Base-by-base conservation (phyloP, 2,329 filamentous ascomycete genomes). In the Aurifilum marmelostoma region DNA sequence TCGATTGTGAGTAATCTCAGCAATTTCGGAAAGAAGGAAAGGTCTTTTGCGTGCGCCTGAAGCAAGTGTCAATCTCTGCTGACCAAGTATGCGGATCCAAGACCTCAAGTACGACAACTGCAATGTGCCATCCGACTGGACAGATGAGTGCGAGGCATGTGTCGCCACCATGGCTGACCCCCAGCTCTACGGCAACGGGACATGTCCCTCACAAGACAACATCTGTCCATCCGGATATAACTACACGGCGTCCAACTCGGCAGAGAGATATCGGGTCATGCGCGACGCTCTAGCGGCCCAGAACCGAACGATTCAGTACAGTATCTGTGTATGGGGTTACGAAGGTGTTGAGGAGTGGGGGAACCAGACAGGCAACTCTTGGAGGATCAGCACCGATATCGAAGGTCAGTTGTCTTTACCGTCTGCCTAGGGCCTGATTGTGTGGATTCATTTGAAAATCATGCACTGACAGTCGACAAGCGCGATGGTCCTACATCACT, bases 301-400 rank as follows among this genome's bases (percentile, higher is more conserved):
- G 63, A 75, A 79, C 41, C 75, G 80, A 4, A 76, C 78, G 0
- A 85, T 85, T 8, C 73, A 82, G 1, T 85, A 81, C 73, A 80
- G 77, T 4, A 75, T 85, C 4, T 86, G 83, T 71, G 77, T 82
- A 43, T 84, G 83, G 83, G 84, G 83, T 1, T 70, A 79, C 4
- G 82, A 80, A 0, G 76, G 79, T 18, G 83, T 85, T 0, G 77
- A 80, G 37, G 68, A 72, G 1, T 87, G 84, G 83, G 84, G 80
- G 0, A 80, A 80, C 56, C 68, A 71, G 1, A 82, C 79, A 0
- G 83, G 80, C 0, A 81, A 82, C 68, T 81, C 79, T 3, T 83
- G 77, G 79, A 74, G 75, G 67, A 80, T 77, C 72, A 78, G 74
- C 66, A 77, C 76, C 1, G 79, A 81, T 70, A 80, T 81, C 63